A percentile compares a stretch with the other conserved stretches of the same genome.
Conservation (phyloP, 2,329 filamentous ascomycete genomes). For the Teratosphaeria epicoccoides region DNA sequence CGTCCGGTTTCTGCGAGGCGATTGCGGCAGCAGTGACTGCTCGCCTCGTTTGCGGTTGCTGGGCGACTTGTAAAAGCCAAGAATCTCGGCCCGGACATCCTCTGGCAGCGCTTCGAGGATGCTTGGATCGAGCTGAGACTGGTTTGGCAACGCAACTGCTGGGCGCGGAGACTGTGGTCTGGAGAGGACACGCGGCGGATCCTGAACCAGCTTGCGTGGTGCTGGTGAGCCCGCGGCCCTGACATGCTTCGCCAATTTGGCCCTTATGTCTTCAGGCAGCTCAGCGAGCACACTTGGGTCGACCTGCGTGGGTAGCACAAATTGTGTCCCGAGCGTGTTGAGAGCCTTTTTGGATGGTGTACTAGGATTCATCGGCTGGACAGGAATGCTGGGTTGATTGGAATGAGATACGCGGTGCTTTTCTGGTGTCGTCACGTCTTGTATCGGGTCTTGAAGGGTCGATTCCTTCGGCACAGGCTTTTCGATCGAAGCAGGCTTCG, state of each 20-base stretch:
- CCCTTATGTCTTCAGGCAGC: conserved; percentile 71
- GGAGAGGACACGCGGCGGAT: conserved; percentile 1
- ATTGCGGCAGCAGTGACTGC: conserved; percentile 30
- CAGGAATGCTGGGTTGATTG: conserved; percentile 26
- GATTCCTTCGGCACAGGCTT: conserved; percentile 3
- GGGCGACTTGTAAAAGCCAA: conserved; percentile 54
- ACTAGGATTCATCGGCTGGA: conserved; percentile 21
- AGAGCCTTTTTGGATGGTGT: conserved; percentile 54
- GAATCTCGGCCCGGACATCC: conserved; percentile 73
- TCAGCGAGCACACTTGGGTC: conserved; percentile 76
- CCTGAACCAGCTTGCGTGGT: neutral
- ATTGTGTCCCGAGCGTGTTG: conserved; percentile 80
- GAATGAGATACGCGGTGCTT: conserved; percentile 18
- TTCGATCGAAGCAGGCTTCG: conserved; percentile 21
- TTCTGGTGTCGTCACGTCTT: conserved; percentile 33
- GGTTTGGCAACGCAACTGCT: conserved; percentile 39
- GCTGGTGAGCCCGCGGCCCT: conserved; percentile 1
- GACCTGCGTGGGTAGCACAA: conserved; percentile 73
- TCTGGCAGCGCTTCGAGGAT: conserved; percentile 74
- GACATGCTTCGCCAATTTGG: conserved; percentile 56
- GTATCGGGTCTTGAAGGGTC: conserved; percentile 32
- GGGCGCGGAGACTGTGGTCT: conserved; percentile 20
- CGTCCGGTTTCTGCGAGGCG: conserved; percentile 47
- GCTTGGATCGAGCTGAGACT: conserved; percentile 75
- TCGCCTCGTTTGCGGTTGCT: conserved; percentile 23